phyloP scores from a whole-genome alignment of 495 filamentous ascomycete genomes.

The Bacidia rubella region DNA sequence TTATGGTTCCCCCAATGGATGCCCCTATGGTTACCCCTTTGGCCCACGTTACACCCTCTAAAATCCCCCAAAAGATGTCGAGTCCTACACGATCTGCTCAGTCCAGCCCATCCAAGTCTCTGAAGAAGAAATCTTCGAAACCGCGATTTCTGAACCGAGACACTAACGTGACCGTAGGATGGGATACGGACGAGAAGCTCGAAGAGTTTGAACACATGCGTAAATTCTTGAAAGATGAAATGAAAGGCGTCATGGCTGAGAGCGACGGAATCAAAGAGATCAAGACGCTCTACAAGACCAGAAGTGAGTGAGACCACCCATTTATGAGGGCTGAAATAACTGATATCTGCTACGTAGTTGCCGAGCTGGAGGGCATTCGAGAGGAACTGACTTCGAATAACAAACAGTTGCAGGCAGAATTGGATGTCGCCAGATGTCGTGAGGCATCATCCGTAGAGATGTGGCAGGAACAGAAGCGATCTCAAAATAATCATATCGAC shows the following conservation, averaged over 20 bases:
- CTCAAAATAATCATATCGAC: slow-evolving; percentile 45
- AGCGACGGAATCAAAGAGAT: slow-evolving; percentile 52
- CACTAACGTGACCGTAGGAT: slow-evolving; percentile 54
- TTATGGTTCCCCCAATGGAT: too few species aligned
- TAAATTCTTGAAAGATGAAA: slow-evolving; percentile 42
- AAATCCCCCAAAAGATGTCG: slow-evolving; percentile 21
- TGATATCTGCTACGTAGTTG: slow-evolving; percentile 34
- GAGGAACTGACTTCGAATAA: slow-evolving; percentile 44
- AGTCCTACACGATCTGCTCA: slow-evolving; percentile 19
- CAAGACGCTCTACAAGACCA: slow-evolving; percentile 53
- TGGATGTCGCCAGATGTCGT: slow-evolving; percentile 42
- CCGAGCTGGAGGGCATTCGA: slow-evolving; percentile 49
- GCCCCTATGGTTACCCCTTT: too few species aligned
- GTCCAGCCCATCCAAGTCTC: slow-evolving; percentile 25
- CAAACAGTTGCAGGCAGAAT: slow-evolving; percentile 39
- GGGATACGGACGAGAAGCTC: slow-evolving; percentile 56
- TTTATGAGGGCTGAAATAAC: slow-evolving; percentile 1
- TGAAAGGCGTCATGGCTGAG: slow-evolving; percentile 47
- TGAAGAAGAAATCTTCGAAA: slow-evolving; percentile 24
- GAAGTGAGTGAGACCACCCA: slow-evolving; percentile 40
- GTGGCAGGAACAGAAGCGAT: slow-evolving; percentile 33
- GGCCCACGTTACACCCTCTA: slow-evolving; percentile 30
- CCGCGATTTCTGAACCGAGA: slow-evolving; percentile 52
- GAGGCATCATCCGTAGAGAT: slow-evolving; percentile 29
- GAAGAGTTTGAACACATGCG: slow-evolving; percentile 52